Percentiles rank a stretch among this genome's conserved stretches.
Conservation (phyloP, 2,329 filamentous ascomycete genomes). For the Aplosporella prunicola region DNA sequence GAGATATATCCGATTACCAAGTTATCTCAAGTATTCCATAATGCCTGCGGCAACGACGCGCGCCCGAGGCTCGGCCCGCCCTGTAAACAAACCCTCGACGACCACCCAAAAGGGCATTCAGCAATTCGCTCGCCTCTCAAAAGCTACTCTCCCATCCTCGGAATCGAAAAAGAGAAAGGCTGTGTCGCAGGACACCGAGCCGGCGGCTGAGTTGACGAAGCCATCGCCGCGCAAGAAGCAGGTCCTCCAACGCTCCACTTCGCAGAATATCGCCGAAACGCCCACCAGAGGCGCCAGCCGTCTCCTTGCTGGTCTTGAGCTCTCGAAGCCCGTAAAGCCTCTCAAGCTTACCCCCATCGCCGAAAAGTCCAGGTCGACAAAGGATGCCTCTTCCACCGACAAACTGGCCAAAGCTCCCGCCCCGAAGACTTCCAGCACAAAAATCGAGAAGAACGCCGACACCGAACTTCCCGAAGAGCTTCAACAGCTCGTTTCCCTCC, state of each 20-base stretch:
- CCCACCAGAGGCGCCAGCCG: slow-evolving; percentile 24
- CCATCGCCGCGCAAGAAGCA: slow-evolving; percentile 8
- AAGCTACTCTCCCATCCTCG: background rate
- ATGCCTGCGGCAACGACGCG: slow-evolving; percentile 7
- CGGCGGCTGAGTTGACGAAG: slow-evolving; percentile 1
- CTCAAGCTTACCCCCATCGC: slow-evolving; percentile 17
- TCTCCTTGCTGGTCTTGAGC: slow-evolving; percentile 24
- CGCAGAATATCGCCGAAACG: no score
- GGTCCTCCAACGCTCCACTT: slow-evolving; percentile 1
- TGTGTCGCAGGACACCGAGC: background rate
- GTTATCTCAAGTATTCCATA: background rate
- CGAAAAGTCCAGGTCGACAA: background rate
- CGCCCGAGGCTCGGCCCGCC: slow-evolving; percentile 1
- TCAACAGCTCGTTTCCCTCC: slow-evolving; percentile 35
- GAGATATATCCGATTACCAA: background rate
- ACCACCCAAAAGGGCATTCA: slow-evolving; percentile 8
- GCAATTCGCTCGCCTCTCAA: slow-evolving; percentile 5
- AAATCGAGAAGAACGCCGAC: slow-evolving; percentile 11
- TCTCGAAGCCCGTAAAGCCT: slow-evolving; percentile 4
- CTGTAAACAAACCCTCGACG: slow-evolving; percentile 7
- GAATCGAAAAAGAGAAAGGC: slow-evolving; percentile 10
- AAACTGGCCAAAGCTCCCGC: slow-evolving; percentile 13
- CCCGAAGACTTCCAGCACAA: slow-evolving; percentile 10
- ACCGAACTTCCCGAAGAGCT: slow-evolving; percentile 31
- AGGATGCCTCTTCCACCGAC: slow-evolving; percentile 18